Base-by-base conservation (phyloP, 2,329 filamentous ascomycete species). In the Apiospora hydei region DNA sequence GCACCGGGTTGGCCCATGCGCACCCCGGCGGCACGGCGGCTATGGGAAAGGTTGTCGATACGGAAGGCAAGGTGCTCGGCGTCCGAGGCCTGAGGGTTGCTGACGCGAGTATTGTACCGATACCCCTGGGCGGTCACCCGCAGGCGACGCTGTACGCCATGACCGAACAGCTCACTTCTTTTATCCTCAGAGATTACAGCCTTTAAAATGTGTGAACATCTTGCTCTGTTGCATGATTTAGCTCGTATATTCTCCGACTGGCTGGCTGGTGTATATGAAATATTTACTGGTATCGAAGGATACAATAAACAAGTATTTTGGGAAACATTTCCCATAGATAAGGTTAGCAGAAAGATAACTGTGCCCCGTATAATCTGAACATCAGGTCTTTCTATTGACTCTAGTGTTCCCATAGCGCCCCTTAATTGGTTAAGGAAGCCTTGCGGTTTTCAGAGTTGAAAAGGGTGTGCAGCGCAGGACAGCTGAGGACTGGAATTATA, bases 21-120 rank as follows among this genome's bases (percentile, higher is more conserved):
- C 77, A 78, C 34, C 75, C 75, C 1, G 72, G 73, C 10, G 77
- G 75, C 24, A 74, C 75, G 7, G 73, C 71, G 18, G 71, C 76
- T 1, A 72, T 77, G 11, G 76, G 75, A 1, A 72, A 38, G 16
- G 75, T 75, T 16, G 69, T 77, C 24, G 74, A 76, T 61, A 8
- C 44, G 5, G 68, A 72, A 38, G 76, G 73, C 44, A 57, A 73
- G 30, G 74, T 76, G 30, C 73, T 75, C 46, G 76, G 75, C 1
- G 24, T 72, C 1, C 53, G 72, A 30, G 73, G 73, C 16, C 46
- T 77, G 6, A 70, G 76, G 16, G 73, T 77, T 8, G 72, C 76
- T 5, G 76, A 75, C 34, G 73, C 73, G 8, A 74, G 72, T 46
- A 72, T 73, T 0, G 51, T 75, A 6, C 76, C 76, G 0, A 46